Conservation (phyloP, 495 filamentous ascomycete genomes). For the Opeltia flavorubescens region DNA sequence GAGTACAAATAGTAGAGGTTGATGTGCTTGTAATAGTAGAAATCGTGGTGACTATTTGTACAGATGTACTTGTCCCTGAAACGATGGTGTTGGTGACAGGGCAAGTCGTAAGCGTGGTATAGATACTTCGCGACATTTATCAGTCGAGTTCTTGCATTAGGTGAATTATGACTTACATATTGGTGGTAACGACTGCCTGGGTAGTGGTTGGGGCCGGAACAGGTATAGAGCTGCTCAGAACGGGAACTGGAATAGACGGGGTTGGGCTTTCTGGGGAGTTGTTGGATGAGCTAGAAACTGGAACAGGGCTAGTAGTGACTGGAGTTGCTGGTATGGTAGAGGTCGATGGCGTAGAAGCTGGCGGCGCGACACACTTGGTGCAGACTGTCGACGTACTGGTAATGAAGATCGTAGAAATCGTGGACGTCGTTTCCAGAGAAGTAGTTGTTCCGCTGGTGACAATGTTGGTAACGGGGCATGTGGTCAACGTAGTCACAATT, state of each 20-base stretch:
- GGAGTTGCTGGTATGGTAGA: neutral
- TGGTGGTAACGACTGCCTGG: slow-evolving; percentile 1
- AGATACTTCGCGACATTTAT: slow-evolving; percentile 2
- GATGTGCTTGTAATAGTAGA: slow-evolving; percentile 8
- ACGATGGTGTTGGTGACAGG: slow-evolving; percentile 11
- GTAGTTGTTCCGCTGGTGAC: slow-evolving; percentile 6
- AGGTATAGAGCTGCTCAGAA: neutral
- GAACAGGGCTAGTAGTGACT: neutral
- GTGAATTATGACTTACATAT: neutral
- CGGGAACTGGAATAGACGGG: neutral
- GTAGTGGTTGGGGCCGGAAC: neutral
- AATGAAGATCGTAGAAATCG: slow-evolving; percentile 5
- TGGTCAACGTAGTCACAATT: slow-evolving; percentile 9
- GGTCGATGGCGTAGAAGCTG: neutral
- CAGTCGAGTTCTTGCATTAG: neutral
- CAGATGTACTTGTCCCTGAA: neutral
- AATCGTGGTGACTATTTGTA: slow-evolving; percentile 3
- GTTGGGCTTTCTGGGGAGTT: neutral
- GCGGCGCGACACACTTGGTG: slow-evolving; percentile 12
- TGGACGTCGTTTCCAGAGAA: slow-evolving; percentile 4
- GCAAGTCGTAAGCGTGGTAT: slow-evolving; percentile 8
- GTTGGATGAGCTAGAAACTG: neutral
- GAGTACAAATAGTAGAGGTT: slow-evolving; percentile 9
- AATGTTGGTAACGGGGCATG: slow-evolving; percentile 12
- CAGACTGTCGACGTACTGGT: slow-evolving; percentile 12